Conservation (phyloP, 495 filamentous ascomycete species). For the Lineolata rhizophorae region DNA sequence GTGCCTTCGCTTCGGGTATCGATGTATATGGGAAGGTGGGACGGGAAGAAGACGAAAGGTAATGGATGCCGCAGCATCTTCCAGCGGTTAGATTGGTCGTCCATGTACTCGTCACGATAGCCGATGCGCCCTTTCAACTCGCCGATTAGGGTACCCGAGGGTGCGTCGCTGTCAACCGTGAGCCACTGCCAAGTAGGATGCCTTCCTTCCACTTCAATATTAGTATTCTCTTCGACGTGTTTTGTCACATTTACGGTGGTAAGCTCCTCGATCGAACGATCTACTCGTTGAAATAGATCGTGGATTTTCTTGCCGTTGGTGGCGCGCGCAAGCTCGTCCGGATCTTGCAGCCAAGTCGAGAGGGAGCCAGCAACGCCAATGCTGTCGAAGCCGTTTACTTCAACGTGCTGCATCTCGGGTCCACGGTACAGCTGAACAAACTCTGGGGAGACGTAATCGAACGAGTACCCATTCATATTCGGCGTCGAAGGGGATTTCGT, state of each 20-base stretch:
- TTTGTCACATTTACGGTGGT: constrained; percentile 25
- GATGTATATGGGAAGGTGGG: constrained; percentile 48
- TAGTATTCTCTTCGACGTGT: constrained; percentile 23
- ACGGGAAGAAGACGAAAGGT: constrained; percentile 23
- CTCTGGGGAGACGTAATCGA: constrained; percentile 44
- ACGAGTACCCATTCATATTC: constrained; percentile 27
- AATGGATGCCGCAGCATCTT: constrained; percentile 52
- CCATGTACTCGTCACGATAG: constrained; percentile 51
- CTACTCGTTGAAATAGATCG: constrained; percentile 34
- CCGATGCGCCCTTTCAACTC: constrained; percentile 79
- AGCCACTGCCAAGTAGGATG: constrained; percentile 49
- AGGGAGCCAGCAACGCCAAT: constrained; percentile 44
- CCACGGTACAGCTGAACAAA: constrained; percentile 51
- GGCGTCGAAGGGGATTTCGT: constrained; percentile 25
- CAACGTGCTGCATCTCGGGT: constrained; percentile 27
- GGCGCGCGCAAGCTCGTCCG: constrained; percentile 24
- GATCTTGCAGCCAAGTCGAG: constrained; percentile 50
- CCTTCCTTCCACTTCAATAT: constrained; percentile 21
- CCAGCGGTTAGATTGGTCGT: constrained; percentile 55
- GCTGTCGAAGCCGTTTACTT: constrained; percentile 44
- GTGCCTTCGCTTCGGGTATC: constrained; percentile 75
- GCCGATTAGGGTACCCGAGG: constrained; percentile 48
- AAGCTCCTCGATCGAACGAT: constrained; percentile 31
- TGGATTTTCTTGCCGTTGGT: constrained; percentile 12
- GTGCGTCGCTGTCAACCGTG: constrained; percentile 36